Base-by-base conservation (phyloP, 2,329 filamentous ascomycete species). In the Exophiala alcalophila region DNA sequence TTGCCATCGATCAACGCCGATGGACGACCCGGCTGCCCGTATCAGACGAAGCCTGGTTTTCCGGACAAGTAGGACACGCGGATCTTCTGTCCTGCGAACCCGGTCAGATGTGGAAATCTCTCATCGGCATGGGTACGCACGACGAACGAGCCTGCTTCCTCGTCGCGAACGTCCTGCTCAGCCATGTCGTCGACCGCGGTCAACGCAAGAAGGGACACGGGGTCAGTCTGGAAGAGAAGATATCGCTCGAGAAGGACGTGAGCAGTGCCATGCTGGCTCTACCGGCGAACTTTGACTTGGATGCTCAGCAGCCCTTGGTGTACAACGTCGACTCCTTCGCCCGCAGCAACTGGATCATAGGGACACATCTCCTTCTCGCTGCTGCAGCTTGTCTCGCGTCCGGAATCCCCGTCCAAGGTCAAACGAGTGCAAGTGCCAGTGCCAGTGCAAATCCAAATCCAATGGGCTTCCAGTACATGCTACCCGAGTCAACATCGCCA, bases 1-100 rank as follows among this genome's bases (percentile, higher is more conserved):
- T 7, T 15, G 15, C n/a, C 5, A 4, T 39, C 5, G 25, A 39
- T 12, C 11, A 7, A 14, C 8, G 10, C 3, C 14, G 27, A 30
- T 4, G 3, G 6, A 3, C 15, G 4, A 25, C 29, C n/a, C 7
- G 15, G 35, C 25, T 39, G 5, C 35, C 35, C 3, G 35, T 30
- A 6, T 39, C 35, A 7, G 35, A 39, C 19, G 33, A 8, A 8
- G 5, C 26, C 3, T 44, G 41, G 41, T 44, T 38, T 20, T 19
- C 11, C n/a, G 29, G 29, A 4, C 29, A 18, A 31, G 14, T 19
- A 14, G 29, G 19, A 15, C 10, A 31, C n/a, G 15, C 14, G 5
- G 29, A 31, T 11, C n/a, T 31, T 14, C 11, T 31, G n/a, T 12
- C 29, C 4, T 31, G 29, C 14, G 29, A 31, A 11, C 29, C 29